Evolutionary conservation across 768 basidiomycete genomes (phyloP), one percentile per base, ranked within the genome.

Genomic region (Kwoniella sp.): DNA sequence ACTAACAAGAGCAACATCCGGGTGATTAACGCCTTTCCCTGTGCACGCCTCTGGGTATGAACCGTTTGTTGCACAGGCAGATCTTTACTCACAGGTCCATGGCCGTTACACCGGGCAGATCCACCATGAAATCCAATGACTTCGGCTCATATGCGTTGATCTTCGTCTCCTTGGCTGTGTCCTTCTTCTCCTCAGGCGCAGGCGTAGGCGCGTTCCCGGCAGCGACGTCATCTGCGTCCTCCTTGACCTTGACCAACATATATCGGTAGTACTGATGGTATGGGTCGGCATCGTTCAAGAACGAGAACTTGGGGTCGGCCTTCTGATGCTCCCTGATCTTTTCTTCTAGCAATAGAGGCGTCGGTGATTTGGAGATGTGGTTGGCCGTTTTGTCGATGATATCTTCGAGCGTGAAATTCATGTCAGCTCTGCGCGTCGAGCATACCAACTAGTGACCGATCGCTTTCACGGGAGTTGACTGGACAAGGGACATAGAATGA

Each of bases 231-330:
- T 77, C 81, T 0, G 70, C 78, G 61, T 79, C 81, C 66, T 83
- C 87, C 58, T 86, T 83, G 68, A 93, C 86, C 78, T 87, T 88
- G 54, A 93, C 91, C 83, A 95, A 87, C 77, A 90, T 88, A 84
- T 94, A 87, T 78, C 91, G 88, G 79, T 99, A 99, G 83, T 99
- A 98, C 66, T 91, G 91, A 88, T 98, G 92, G 84, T 96, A 99
- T 70, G 96, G 92, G 85, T 99, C 96, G 55, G 87, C 87, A 67
- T 92, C 89, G 84, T 95, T 95, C 81, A 99, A 86, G 85, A 99
- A 99, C 63, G 95, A 93, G 85, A 98, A 99, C 83, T 96, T 95
- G 63, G 93, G 92, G 84, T 98, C 95, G 70, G 88, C 86, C 82
- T 93, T 91, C 82, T 94, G 94, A 75, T 91, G 90, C 83, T 97